phyloP scores from a whole-genome alignment of 495 filamentous ascomycete species.

The Daldinia childiae region DNA sequence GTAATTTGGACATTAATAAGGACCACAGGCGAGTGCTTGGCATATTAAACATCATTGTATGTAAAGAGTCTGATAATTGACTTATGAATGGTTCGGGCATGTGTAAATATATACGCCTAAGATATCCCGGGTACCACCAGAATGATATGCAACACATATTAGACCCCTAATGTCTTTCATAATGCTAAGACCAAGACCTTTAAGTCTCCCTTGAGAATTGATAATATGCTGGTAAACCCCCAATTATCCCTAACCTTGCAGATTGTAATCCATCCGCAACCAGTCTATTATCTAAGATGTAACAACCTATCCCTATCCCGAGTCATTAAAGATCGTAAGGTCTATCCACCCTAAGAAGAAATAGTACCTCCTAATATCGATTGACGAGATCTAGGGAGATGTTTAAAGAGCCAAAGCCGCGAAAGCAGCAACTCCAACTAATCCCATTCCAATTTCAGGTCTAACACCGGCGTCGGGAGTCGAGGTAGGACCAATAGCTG shows the following conservation, averaged over 20 bases:
- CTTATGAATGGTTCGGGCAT: not conserved
- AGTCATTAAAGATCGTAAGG: conserved; percentile 32
- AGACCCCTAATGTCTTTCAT: not conserved
- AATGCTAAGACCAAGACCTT: not conserved
- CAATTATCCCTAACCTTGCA: conserved; percentile 12
- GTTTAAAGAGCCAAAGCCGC: conserved; percentile 36
- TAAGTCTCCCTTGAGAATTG: not conserved
- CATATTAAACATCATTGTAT: not conserved
- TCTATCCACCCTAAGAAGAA: conserved; percentile 6
- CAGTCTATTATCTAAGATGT: conserved; percentile 37
- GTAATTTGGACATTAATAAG: not conserved
- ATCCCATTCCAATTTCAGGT: conserved; percentile 38
- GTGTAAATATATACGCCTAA: not conserved
- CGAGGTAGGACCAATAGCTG: conserved; percentile 31
- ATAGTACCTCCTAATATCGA: not conserved
- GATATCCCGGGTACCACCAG: not conserved
- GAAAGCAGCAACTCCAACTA: conserved; percentile 38
- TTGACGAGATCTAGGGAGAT: not conserved
- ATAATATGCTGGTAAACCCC: conserved; percentile 6
- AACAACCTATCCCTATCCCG: conserved; percentile 23
- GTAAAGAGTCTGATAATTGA: not conserved
- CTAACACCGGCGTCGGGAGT: conserved; percentile 36
- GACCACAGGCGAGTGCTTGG: not conserved
- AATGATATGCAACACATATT: not conserved
- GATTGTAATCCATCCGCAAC: conserved; percentile 29